Evolutionary conservation across 2,329 filamentous ascomycete genomes (phyloP).

Genomic region (Tolypocladium cylindrosporum): DNA sequence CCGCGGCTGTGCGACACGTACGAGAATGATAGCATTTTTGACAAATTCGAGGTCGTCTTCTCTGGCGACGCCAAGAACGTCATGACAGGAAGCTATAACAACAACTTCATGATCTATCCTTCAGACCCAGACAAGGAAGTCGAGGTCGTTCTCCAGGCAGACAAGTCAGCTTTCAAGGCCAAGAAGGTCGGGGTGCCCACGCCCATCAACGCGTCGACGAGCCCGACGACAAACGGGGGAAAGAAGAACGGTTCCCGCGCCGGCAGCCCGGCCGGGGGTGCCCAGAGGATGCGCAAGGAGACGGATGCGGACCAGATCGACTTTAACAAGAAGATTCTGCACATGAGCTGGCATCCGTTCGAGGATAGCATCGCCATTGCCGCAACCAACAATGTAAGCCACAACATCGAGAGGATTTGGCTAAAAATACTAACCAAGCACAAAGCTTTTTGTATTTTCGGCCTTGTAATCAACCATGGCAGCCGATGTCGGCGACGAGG

Average conservation of each 20-base stretch:
- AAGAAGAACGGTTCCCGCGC: conserved; percentile 88
- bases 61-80: conserved; percentile 97
- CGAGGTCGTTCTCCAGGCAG: conserved; percentile 92
- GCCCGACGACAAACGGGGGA: conserved; percentile 59
- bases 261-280: conserved; percentile 70
- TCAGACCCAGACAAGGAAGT: conserved; percentile 93
- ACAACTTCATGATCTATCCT: conserved; percentile 99
- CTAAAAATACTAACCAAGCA: conserved; percentile 11
- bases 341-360: conserved; percentile 99
- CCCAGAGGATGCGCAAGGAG: conserved; percentile 94
- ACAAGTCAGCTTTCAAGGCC: conserved; percentile 98
- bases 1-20: conserved; percentile 95
- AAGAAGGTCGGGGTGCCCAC: conserved; percentile 99
- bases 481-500: neutral
- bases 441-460: conserved; percentile 67
- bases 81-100: conserved; percentile 99
- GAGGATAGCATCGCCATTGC: conserved; percentile 99
- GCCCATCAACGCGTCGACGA: conserved; percentile 78
- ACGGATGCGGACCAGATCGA: conserved; percentile 99
- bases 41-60: conserved; percentile 99
- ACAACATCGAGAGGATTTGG: neutral
- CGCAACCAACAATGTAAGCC: conserved; percentile 93
- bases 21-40: conserved; percentile 98
- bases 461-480: conserved; percentile 44
- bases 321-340: conserved; percentile 99